Evolutionary conservation across 139 green algal genomes (phyloP), one percentile per base, ranked within the genome.

Genomic region (Zygnema cylindricum): DNA sequence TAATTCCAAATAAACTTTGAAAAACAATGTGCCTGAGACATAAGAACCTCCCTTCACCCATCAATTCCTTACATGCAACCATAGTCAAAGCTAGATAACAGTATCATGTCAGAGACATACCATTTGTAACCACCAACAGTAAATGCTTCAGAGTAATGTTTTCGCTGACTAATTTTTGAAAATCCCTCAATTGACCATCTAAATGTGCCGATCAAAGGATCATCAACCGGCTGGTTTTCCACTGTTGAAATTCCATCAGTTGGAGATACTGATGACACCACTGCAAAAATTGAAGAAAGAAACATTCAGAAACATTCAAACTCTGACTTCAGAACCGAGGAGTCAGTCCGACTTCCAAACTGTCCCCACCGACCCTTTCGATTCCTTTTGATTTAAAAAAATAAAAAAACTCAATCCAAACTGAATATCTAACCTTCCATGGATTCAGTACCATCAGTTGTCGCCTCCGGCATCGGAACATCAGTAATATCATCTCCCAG

Each of bases 61-160:
- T n/a, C n/a, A n/a, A n/a, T n/a, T n/a, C n/a, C n/a, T n/a, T n/a
- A n/a, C n/a, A n/a, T n/a, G n/a, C n/a, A n/a, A n/a, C n/a, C n/a
- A n/a, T n/a, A 25, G 11, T 3, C 77, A 87, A 87, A n/a, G 23
- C 1, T 83, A 41, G 63, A 83, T 36, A 77, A 33, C 21, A 42
- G 0, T 0, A 21, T 0, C 7, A 1, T 0, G 42, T 63, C 42
- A 35, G 54, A 1, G 35, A 85, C 69, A 36, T 43, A 90, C 91
- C 91, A 93, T n/a, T 76, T 55, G 79, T 90, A 73, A 0, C 90
- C 88, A 1, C 88, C 88, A 38, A 92, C 69, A 11, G 40, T 75
- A 38, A 93, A 93, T 1, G 43, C 1, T 16, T 89, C 54, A 3
- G 77, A 90, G 43, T 92, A 91, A 1, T 82, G 25, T 73, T 92